Base-by-base conservation (phyloP, 2,329 filamentous ascomycete genomes). In the Sarocladiaceae sp. region DNA sequence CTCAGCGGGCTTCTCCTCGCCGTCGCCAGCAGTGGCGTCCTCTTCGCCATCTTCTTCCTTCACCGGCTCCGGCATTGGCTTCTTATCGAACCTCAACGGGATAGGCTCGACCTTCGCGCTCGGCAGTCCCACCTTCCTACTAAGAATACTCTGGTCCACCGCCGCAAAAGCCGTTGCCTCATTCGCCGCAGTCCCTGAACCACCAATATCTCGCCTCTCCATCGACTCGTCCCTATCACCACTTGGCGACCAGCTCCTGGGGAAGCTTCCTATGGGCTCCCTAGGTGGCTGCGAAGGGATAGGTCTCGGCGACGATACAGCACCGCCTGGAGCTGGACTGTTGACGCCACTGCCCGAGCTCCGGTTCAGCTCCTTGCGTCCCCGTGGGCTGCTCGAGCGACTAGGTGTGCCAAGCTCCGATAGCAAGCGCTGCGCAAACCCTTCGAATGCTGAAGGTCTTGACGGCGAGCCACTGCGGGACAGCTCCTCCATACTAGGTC, bases 111-210 rank as follows among this genome's bases (percentile, higher is more conserved):
- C 81, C 22, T 67, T 67, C 29, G 62, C 58, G 3, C 18, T 23
- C 0, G 80, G 75, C 2, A 83, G 62, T 3, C 76, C 76, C 2
- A 86, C 73, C 53, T 73, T 76, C 49, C 75, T 71, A 0, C 78
- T 72, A 1, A 86, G 70, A 44, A 85, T 84, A 46, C 76, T 78
- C 61, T 85, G 82, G 53, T 86, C 83, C 20, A 84, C 73, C 2
- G 80, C 82, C n/a, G 80, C 77, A 64, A 84, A 86, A 1, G 80
- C 80, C 8, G 79, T 79, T 36, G 73, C 71, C 59, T 85, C 81
- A 55, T 74, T 78, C 11, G 71, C 68, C 3, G 77, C 66, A 26
- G 20, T 20, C 20, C 10, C 17, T 6, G 15, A 5, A 12, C 44
- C 44, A 5, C 44, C 2, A 57, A 56, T 37, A 5, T 68, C 63